Conservation (phyloP, 2,329 filamentous ascomycete genomes). For the Beauveria caledonica region DNA sequence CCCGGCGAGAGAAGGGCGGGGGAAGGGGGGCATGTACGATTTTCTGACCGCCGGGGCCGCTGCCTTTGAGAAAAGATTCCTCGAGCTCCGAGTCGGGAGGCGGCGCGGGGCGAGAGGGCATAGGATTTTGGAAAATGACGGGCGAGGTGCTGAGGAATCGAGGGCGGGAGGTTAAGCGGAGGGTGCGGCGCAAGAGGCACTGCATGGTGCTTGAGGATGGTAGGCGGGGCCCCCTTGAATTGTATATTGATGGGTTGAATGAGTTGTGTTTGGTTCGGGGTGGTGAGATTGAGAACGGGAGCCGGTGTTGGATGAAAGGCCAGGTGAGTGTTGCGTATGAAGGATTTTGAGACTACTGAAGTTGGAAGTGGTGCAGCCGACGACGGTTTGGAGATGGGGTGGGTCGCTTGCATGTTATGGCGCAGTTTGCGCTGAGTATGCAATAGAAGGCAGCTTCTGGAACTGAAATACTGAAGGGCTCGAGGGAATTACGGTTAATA, state of each 20-base stretch:
- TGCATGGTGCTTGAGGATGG: background rate
- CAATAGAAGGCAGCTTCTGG: background rate
- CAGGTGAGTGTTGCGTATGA: background rate
- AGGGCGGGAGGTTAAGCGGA: background rate
- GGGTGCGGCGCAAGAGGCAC: conserved; percentile 2
- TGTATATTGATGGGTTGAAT: background rate
- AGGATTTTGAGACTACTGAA: too few species aligned
- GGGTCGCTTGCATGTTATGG: background rate
- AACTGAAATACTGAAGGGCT: too few species aligned
- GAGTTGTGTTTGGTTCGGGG: background rate
- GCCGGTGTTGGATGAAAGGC: background rate
- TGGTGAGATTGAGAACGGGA: background rate
- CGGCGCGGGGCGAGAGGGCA: conserved; percentile 67
- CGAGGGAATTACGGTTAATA: too few species aligned
- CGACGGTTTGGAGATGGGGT: background rate
- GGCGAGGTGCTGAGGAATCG: conserved; percentile 26
- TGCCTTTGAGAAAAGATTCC: conserved; percentile 82
- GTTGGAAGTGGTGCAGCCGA: too few species aligned
- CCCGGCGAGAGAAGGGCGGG: background rate
- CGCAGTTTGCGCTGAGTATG: too few species aligned
- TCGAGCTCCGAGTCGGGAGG: conserved; percentile 72
- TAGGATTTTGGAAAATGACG: conserved; percentile 39
- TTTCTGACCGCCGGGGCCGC: conserved; percentile 89
- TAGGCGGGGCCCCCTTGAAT: too few species aligned
- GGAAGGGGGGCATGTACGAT: conserved; percentile 49